Evolutionary conservation across 352 stramenopile genomes (phyloP), one percentile per base, ranked within the genome.

Genomic region (Phytophthora pini): DNA sequence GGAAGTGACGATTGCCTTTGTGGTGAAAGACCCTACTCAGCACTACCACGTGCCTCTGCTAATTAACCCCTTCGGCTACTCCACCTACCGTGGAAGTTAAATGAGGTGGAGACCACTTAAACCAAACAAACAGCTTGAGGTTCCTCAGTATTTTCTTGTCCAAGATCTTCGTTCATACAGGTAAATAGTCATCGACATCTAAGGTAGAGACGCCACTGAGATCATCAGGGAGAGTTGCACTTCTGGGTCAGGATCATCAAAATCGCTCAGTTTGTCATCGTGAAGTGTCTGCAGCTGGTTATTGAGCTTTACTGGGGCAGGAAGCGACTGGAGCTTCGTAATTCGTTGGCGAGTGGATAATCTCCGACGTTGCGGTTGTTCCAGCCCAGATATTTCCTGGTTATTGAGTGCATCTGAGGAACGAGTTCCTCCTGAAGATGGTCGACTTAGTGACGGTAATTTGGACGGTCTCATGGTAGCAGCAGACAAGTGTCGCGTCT

Each of bases 1-100:
- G 20, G 70, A 92, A 62, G 89, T 96, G 47, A 74, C 74, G 24
- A 89, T 97, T 65, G 68, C 74, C 20, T 97, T 97, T 57, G 29
- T 87, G 15, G 79, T 97, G 39, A 83, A 85, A 39, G 73, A 94
- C 57, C 73, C 76, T 9, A 73, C 67, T 3, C 75, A 93, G 65
- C 90, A 97, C 63, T 97, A 92, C 67, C 90, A 97, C 66, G 87
- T 97, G 51, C 90, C 90, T 49, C 75, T 97, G 53, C 84, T 97
- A 20, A 80, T 97, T 64, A 96, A 90, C 56, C 90, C 90, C 10
- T 97, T 95, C 50, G 89, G 89, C 1, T 97, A 92, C 72, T 95
- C 84, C 32, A 97, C 90, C 11, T 97, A 97, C 70, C 84, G 90
- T 55, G 90, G 89, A 12, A 95, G 86, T 59, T 97, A 80, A 74